Evolutionary conservation across 306 rosid genomes (phyloP), one percentile per base, ranked within the genome.

Genomic region (Chamaecrista fasciculata): DNA sequence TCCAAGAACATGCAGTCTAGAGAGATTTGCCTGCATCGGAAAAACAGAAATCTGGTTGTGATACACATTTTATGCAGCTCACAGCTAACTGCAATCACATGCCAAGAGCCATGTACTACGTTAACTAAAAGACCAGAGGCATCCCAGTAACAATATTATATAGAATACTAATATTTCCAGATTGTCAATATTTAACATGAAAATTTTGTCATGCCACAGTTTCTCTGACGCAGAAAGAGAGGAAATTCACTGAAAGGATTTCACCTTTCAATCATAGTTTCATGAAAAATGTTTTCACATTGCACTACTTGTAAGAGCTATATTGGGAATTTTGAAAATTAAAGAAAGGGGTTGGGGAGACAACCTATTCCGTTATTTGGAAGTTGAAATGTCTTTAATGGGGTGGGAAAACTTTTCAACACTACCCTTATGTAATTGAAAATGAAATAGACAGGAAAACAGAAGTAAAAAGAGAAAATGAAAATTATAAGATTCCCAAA

Each of bases 1-100:
- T 88, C 85, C 90, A 94, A 83, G 88, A 94, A 94, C 80, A 0
- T 58, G 70, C 96, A 88, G 85, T 94, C 97, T 53, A 87, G 76
- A 73, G 77, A 78, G 72, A 94, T 80, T 85, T 94, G 99, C 48
- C 99, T 91, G 92, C 75, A 66, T 59, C 70, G 59, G 61, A 62
- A 71, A 79, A 66, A 80, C 48, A 59, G 75, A 66, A 63, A n/a
- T 71, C 24, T 12, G 49, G 39, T 52, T 34, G 28, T 58, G 44
- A 60, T 50, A 40, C 62, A 57, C 66, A 57, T 57, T 43, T 25
- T 10, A 58, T 8, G 16, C 3, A 20, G 33, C 33, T 58, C 34
- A 68, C 59, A 60, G 52, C 18, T 46, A 67, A 57, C n/a, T 12
- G 50, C 63, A 36, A 73, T 4, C 67, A 70, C 21, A 29, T 11